Evolutionary conservation across 2,329 filamentous ascomycete species (phyloP).

Genomic region (Cercospora sojina): DNA sequence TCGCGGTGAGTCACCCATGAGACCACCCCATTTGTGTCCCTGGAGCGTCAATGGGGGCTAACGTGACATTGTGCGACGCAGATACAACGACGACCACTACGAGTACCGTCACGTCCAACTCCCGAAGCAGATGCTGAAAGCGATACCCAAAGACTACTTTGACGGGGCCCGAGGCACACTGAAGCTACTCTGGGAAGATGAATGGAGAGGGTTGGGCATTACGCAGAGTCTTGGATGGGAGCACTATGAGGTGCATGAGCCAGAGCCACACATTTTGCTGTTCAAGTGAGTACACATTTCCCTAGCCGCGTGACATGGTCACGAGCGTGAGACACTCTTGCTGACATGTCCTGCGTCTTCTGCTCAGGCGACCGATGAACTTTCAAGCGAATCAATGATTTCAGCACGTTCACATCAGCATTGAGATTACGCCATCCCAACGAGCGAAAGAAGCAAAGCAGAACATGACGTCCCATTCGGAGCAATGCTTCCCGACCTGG

Average conservation of each 20-base stretch:
- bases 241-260: slow-evolving; percentile 98
- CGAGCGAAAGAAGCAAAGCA: background rate
- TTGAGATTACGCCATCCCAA: background rate
- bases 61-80: slow-evolving; percentile 42
- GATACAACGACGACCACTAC: slow-evolving; percentile 88
- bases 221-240: slow-evolving; percentile 99
- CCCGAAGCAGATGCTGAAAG: slow-evolving; percentile 97
- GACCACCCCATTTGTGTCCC: too few relatives aligned
- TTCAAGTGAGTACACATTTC: slow-evolving; percentile 74
- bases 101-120: slow-evolving; percentile 98
- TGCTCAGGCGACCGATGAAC: slow-evolving; percentile 26
- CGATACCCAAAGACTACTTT: slow-evolving; percentile 92
- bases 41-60: background rate
- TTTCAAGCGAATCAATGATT: slow-evolving; percentile 19
- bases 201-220: slow-evolving; percentile 95
- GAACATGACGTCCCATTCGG: background rate
- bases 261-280: slow-evolving; percentile 94
- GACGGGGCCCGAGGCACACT: slow-evolving; percentile 85
- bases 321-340: background rate
- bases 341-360: background rate
- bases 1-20: slow-evolving; percentile 62
- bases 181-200: slow-evolving; percentile 96
- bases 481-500: background rate
- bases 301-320: background rate
- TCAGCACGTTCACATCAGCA: background rate